Conservation (phyloP, 1,284 basidiomycete species). For the Flammula alnicola region DNA sequence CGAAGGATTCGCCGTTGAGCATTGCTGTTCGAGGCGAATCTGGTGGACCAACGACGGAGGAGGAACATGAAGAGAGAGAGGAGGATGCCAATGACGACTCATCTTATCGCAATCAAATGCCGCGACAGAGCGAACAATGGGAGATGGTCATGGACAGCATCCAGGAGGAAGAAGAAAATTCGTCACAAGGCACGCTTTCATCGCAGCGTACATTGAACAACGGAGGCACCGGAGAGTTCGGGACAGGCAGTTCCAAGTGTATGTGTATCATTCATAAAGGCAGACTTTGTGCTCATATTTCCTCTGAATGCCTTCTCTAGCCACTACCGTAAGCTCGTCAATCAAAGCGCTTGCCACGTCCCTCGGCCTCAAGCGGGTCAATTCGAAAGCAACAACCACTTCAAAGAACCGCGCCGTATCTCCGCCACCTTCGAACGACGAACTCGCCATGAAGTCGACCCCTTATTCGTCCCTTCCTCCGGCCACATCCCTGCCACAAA, state of each 20-base stretch:
- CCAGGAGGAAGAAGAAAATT: conserved; percentile 59
- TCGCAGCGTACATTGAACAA: conserved; percentile 46
- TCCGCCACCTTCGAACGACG: conserved; percentile 37
- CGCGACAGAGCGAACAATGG: conserved; percentile 75
- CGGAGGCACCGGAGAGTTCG: conserved; percentile 63
- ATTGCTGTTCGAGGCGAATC: conserved; percentile 53
- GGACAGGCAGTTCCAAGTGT: conserved; percentile 68
- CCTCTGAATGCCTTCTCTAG: conserved; percentile 35
- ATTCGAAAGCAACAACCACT: conserved; percentile 33
- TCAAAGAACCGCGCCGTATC: conserved; percentile 32
- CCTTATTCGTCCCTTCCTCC: conserved; percentile 59
- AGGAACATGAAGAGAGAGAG: conserved; percentile 38
- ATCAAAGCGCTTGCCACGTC: conserved; percentile 72
- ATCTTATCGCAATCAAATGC: conserved; percentile 27
- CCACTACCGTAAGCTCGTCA: conserved; percentile 62
- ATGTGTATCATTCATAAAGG: conserved; percentile 31
- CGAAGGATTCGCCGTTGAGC: conserved; percentile 54
- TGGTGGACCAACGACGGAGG: conserved; percentile 18
- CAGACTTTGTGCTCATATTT: conserved; percentile 12
- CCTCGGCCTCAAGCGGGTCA: conserved; percentile 61
- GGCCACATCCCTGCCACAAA: conserved; percentile 40
- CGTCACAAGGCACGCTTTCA: conserved; percentile 51
- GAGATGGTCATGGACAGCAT: conserved; percentile 80
- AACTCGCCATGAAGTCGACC: conserved; percentile 49
- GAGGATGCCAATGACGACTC: conserved; percentile 32